These are phyloP conservation scores for Carnegiea gigantea DNA, from an alignment of 179 eudicot species.

Conservation along the genomic window DNA sequence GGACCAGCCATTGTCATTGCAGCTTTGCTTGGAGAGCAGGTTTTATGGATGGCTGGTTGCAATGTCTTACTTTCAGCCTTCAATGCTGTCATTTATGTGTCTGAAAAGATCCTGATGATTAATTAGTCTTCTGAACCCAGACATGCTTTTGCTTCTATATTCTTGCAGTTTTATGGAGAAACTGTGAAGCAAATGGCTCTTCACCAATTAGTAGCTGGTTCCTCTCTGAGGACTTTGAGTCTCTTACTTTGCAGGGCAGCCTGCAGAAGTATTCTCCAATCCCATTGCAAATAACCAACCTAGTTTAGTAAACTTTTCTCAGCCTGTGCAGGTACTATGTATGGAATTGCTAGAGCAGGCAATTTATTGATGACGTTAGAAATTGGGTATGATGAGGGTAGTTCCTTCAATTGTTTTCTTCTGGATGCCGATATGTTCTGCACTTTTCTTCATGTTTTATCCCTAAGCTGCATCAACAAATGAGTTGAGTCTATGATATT, in stretches of 20 bases:
- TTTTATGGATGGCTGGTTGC: slow-evolving; percentile 15
- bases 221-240: slow-evolving; percentile 78
- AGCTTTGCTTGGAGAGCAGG: slow-evolving; percentile 79
- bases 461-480: not conserved
- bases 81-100: not conserved
- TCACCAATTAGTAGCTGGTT: slow-evolving; percentile 62
- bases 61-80: not conserved
- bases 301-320: slow-evolving; percentile 40
- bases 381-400: not conserved
- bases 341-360: not conserved
- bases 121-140: not conserved
- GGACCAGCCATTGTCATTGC: slow-evolving; percentile 43
- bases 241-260: slow-evolving; percentile 81
- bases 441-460: not conserved
- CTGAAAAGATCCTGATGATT: not conserved
- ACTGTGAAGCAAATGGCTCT: slow-evolving; percentile 88
- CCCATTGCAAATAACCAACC: slow-evolving; percentile 25
- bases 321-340: slow-evolving; percentile 44
- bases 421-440: not conserved
- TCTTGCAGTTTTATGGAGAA: slow-evolving; percentile 64
- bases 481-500: not conserved
- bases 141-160: not conserved
- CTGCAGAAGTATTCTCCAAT: slow-evolving; percentile 71
- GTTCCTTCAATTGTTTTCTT: not conserved
- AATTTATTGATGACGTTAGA: not conserved